phyloP scores from a whole-genome alignment of 2,329 filamentous ascomycete species.

The Ophiocordyceps sinensis region DNA sequence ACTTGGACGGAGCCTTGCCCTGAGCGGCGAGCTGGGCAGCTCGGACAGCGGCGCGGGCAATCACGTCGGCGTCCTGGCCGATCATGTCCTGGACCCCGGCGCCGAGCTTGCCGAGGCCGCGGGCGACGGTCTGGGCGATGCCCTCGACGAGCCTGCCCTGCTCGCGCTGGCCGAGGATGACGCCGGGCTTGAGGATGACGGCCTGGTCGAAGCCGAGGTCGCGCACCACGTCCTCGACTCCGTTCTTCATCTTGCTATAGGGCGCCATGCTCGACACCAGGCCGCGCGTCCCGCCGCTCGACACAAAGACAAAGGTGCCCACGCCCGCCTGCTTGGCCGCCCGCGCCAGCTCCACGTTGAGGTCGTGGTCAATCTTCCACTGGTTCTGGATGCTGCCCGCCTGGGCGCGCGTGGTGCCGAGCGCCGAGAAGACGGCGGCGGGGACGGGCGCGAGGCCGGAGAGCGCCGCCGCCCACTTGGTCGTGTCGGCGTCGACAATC shows the following conservation, averaged over 20 bases:
- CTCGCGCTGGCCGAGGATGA: slow-evolving; percentile 60
- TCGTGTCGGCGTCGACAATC: slow-evolving; percentile 50
- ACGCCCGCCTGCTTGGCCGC: slow-evolving; percentile 60
- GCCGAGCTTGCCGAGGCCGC: slow-evolving; percentile 37
- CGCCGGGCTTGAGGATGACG: slow-evolving; percentile 58
- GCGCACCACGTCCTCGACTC: slow-evolving; percentile 67
- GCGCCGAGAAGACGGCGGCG: slow-evolving; percentile 55
- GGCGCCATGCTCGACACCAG: slow-evolving; percentile 27
- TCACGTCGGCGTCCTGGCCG: slow-evolving; percentile 61
- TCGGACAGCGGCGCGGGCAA: slow-evolving; percentile 51
- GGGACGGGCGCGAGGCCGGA: slow-evolving; percentile 39
- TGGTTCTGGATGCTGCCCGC: slow-evolving; percentile 69
- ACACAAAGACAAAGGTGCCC: slow-evolving; percentile 66
- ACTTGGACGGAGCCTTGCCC: slow-evolving; percentile 44
- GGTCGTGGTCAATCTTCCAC: slow-evolving; percentile 75
- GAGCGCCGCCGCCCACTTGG: slow-evolving; percentile 52
- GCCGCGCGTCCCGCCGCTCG: slow-evolving; percentile 34
- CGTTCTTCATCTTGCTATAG: slow-evolving; percentile 63
- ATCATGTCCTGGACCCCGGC: slow-evolving; percentile 46
- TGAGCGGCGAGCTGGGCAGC: slow-evolving; percentile 43
- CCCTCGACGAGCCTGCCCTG: slow-evolving; percentile 44
- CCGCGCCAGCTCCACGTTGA: slow-evolving; percentile 66
- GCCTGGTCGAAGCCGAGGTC: slow-evolving; percentile 62
- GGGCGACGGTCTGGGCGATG: slow-evolving; percentile 38
- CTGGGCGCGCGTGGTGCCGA: slow-evolving; percentile 64